Evolutionary conservation across 306 rosid species (phyloP).

Genomic region (Sophora flavescens): DNA sequence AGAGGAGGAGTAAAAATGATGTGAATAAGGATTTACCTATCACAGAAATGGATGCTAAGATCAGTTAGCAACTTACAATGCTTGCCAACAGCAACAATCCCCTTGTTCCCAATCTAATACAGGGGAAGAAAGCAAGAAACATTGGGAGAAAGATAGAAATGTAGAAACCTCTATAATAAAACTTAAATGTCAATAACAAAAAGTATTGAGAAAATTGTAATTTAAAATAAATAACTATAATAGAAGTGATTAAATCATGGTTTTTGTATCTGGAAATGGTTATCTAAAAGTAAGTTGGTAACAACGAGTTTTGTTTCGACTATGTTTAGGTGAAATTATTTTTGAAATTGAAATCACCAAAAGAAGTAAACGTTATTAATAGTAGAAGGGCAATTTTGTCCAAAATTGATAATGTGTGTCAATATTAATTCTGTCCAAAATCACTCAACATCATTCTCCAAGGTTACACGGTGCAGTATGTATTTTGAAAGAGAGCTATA

Average conservation of each 20-base stretch:
- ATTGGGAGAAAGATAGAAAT: conserved; percentile 24
- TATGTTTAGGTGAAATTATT: too few relatives aligned
- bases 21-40: conserved; percentile 66
- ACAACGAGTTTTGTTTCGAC: too few relatives aligned
- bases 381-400: neutral
- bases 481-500: conserved; percentile 30
- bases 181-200: conserved; percentile 14
- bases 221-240: too few relatives aligned
- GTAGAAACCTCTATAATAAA: conserved; percentile 3
- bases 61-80: conserved; percentile 75
- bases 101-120: conserved; percentile 80
- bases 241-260: too few relatives aligned
- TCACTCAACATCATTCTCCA: conserved; percentile 1
- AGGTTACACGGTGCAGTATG: conserved; percentile 24
- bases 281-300: too few relatives aligned
- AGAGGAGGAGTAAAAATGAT: conserved; percentile 17
- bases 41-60: conserved; percentile 93
- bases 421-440: conserved; percentile 11
- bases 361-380: neutral
- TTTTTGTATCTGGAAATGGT: too few relatives aligned
- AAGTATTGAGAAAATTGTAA: neutral
- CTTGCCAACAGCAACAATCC: conserved; percentile 84
- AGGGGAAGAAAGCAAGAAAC: conserved; percentile 13
- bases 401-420: neutral
- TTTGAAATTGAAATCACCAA: conserved; percentile 6